Evolutionary conservation across 2,329 filamentous ascomycete species (phyloP).

Genomic region (Bretziella fagacearum): DNA sequence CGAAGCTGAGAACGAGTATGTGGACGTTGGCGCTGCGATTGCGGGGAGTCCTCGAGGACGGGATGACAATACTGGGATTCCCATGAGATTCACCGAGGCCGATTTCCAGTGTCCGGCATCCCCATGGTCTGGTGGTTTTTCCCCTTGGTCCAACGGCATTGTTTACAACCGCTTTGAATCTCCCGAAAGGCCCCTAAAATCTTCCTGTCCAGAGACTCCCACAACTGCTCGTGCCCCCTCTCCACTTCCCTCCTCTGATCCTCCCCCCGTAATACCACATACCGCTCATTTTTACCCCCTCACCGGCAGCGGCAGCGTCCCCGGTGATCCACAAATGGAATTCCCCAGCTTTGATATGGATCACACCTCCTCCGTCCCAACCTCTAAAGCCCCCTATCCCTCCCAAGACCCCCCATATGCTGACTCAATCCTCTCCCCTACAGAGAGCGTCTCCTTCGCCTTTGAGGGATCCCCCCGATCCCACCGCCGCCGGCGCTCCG

Average conservation of each 20-base stretch:
- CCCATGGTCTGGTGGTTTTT: conserved; percentile 13
- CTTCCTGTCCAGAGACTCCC: no score
- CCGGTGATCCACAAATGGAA: neutral
- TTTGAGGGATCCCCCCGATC: neutral
- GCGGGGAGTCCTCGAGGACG: neutral
- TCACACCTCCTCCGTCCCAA: neutral
- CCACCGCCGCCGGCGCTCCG: conserved; percentile 1
- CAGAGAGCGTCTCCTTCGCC: conserved; percentile 12
- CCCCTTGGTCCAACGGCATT: conserved; percentile 6
- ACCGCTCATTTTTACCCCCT: conserved; percentile 1
- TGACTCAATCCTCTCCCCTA: conserved; percentile 9
- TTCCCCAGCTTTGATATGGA: conserved; percentile 3
- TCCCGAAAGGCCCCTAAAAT: neutral
- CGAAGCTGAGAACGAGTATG: neutral
- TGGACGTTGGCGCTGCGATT: neutral
- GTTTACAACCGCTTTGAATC: neutral
- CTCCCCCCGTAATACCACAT: neutral
- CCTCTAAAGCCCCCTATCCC: neutral
- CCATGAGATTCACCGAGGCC: neutral
- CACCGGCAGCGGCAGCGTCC: neutral
- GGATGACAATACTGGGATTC: neutral
- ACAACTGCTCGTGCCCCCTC: neutral
- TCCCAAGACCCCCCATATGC: neutral
- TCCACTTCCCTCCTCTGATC: neutral
- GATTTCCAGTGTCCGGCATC: conserved; percentile 12